These are phyloP conservation scores for Lecanicillium sp. DNA, from an alignment of 2,329 filamentous ascomycete genomes.

Conservation along the genomic window DNA sequence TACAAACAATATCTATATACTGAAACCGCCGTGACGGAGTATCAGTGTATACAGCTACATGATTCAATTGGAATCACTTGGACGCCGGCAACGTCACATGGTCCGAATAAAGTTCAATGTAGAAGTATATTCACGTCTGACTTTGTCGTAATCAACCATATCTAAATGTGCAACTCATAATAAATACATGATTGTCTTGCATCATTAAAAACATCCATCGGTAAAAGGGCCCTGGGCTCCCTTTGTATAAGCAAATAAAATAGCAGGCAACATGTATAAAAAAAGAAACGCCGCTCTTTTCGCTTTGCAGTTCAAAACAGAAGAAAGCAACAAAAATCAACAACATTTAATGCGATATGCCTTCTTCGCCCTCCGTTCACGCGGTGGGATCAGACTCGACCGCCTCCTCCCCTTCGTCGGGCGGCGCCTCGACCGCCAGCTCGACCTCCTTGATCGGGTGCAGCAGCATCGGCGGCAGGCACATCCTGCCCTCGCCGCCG, in stretches of 20 bases:
- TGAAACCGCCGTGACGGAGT: too few relatives aligned
- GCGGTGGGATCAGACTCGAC: conserved; percentile 42
- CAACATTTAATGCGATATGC: conserved; percentile 9
- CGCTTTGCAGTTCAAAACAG: background rate
- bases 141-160: too few relatives aligned
- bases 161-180: background rate
- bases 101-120: too few relatives aligned
- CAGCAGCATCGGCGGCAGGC: conserved; percentile 79
- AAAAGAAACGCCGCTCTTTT: background rate
- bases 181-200: background rate
- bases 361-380: conserved; percentile 16
- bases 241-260: too few relatives aligned
- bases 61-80: too few relatives aligned
- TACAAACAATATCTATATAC: too few relatives aligned
- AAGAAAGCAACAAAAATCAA: conserved; percentile 1
- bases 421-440: conserved; percentile 53
- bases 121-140: background rate
- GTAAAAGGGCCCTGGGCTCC: too few relatives aligned
- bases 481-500: conserved; percentile 79
- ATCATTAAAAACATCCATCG: background rate
- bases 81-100: too few relatives aligned
- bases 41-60: too few relatives aligned
- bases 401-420: conserved; percentile 38
- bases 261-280: background rate
- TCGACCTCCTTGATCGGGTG: conserved; percentile 81